Base-by-base conservation (phyloP, 129 eudicot species). In the Tanacetum coccineum region DNA sequence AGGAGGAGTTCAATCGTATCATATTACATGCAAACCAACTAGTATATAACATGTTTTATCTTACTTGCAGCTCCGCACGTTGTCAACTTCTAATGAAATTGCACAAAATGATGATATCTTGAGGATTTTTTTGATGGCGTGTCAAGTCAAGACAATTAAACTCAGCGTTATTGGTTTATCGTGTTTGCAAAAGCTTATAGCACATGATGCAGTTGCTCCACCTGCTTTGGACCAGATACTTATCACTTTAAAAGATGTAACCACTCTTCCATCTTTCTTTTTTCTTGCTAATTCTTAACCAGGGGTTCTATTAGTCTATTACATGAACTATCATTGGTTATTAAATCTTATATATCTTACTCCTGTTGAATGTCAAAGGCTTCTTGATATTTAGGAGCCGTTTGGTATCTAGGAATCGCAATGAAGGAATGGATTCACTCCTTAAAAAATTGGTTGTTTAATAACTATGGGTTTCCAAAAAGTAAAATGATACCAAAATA, bases 151-250 rank as follows among this genome's bases (percentile, higher is more conserved):
- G 80, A 82, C 86, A 13, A 85, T 83, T 44, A 94, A 89, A 88
- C 59, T 94, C 52, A 94, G 99, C 71, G 99, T 87, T 72, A 94
- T 94, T 68, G 99, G 90, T 4, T 81, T 94, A 52, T 94, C 99
- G 3, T 94, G 96, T 73, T 83, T 94, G 75, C 99, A 94, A 73
- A 94, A 94, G 84, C 95, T 94, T 74, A 86, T 94, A 53, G 87
- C 95, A 50, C 99, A 94, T 67, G 95, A 87, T 79, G 97, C 95
- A 3, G 95, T 94, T 22, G 85, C 97, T 63, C 83, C 93, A n/a
- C 70, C 95, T 55, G 93, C 96, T 74, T 65, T 94, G 66, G 74
- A 83, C 74, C 97, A 94, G 80, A 94, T 94, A 32, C 90, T 94
- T 70, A 78, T 81, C 64, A 84, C 97, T 59, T 82, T 94, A 42